Evolutionary conservation across 805 yeast species (phyloP).

Genomic region (Kodamaea sagamina): DNA sequence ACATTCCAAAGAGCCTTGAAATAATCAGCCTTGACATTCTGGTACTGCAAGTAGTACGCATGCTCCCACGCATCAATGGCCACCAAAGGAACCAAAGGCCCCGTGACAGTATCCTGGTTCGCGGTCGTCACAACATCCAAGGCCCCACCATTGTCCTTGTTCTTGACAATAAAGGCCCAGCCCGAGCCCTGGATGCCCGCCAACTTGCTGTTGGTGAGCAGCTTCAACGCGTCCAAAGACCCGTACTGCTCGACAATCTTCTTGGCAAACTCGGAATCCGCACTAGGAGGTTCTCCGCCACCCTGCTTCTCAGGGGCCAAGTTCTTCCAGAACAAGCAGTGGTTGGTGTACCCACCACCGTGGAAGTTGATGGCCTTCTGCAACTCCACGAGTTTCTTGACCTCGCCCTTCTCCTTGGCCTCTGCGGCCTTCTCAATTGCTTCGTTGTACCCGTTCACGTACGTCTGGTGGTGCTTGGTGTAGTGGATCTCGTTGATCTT

Average conservation of each 20-base stretch:
- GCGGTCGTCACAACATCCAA: constrained; percentile 78
- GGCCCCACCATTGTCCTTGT: constrained; percentile 65
- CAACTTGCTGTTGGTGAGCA: constrained; percentile 56
- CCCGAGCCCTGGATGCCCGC: constrained; percentile 95
- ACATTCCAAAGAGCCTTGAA: constrained; percentile 95
- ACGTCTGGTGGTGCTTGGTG: constrained; percentile 90
- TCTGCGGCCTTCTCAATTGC: constrained; percentile 73
- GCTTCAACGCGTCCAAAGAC: constrained; percentile 65
- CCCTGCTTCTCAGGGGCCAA: constrained; percentile 73
- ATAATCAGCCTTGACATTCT: constrained; percentile 88
- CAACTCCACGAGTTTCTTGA: constrained; percentile 58
- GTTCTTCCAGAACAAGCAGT: constrained; percentile 83
- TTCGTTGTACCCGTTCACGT: constrained; percentile 80
- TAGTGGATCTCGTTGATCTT: constrained; percentile 86
- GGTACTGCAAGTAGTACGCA: constrained; percentile 91
- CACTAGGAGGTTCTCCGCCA: constrained; percentile 68
- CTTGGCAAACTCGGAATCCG: constrained; percentile 57
- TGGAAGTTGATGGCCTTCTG: constrained; percentile 83
- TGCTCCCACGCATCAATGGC: constrained; percentile 98
- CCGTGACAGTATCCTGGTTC: constrained; percentile 85
- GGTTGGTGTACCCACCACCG: constrained; percentile 91
- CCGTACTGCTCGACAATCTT: constrained; percentile 70
- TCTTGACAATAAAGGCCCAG: constrained; percentile 90
- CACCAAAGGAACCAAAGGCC: constrained; percentile 68
- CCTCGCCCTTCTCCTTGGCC: constrained; percentile 61